Conservation (phyloP, 352 stramenopile species). For the Pythium plurisporium region DNA sequence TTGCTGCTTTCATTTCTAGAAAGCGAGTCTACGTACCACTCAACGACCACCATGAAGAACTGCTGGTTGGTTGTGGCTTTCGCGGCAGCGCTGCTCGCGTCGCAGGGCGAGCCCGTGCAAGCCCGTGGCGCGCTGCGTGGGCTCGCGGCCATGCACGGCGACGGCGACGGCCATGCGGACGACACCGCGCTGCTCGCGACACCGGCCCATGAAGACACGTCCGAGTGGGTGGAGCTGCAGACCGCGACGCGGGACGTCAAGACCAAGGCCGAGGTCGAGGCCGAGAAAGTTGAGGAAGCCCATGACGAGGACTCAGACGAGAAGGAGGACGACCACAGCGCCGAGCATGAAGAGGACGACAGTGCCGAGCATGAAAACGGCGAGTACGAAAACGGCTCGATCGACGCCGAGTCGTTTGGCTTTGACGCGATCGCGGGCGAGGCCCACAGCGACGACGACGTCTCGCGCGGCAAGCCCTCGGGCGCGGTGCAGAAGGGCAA, state of each 20-base stretch:
- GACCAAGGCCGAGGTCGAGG: not conserved
- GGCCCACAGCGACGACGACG: not conserved
- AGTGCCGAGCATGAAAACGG: not conserved
- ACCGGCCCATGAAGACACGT: too few species aligned
- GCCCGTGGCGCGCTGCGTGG: not conserved
- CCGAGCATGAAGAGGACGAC: not conserved
- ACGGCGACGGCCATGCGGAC: not conserved
- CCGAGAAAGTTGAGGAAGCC: not conserved
- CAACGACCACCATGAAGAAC: not conserved
- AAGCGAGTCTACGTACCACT: too few species aligned
- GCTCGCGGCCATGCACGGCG: not conserved
- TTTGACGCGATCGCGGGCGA: conserved; percentile 1
- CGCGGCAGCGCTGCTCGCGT: not conserved
- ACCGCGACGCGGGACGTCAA: not conserved
- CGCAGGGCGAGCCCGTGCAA: too few species aligned
- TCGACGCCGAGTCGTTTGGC: not conserved
- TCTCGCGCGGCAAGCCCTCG: not conserved
- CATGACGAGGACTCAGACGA: not conserved
- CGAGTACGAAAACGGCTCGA: not conserved
- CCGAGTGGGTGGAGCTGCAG: not conserved
- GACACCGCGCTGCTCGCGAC: not conserved
- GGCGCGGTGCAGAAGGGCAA: not conserved
- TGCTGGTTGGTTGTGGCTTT: not conserved
- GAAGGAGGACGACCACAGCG: not conserved
- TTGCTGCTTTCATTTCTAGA: too few species aligned